Base-by-base conservation (phyloP, 2,329 filamentous ascomycete species). In the Stylonectria norvegica region DNA sequence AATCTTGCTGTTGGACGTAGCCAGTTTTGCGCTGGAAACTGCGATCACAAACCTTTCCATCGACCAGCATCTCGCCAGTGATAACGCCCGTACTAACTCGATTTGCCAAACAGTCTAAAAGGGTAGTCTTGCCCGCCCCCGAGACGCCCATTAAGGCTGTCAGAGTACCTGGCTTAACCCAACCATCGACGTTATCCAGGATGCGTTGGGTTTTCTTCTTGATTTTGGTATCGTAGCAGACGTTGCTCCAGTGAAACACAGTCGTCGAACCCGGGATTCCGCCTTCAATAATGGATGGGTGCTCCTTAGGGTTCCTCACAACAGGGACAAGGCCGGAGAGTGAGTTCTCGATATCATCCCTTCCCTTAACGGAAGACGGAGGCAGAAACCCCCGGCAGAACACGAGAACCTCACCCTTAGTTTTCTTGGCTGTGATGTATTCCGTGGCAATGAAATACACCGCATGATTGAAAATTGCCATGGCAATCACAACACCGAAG, bases 11-110 rank as follows among this genome's bases (percentile, higher is more conserved):
- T 57, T 93, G 86, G 17, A 89, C 88, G 52, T 93, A 93, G 30
- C 88, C 88, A 0, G 86, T 91, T 65, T 89, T 90, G 38, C 88
- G 81, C 60, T 93, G 88, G 73, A 94, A 94, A 0, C 85, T 87
- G 10, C 74, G 72, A 49, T 91, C 86, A 23, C 85, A 78, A 20
- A 76, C 78, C 29, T 72, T 75, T 7, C 74, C 76, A 38, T 78
- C 71, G 12, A 79, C 73, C 4, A 77, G 61, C 77, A 94, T 90
- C 46, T 90, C 83, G 38, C 89, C 89, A 2, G 76, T 79, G 23
- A 94, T 86, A 14, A 93, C 83, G 59, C 89, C 89, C 79, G 90
- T 89, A 1, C 85, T 89, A 5, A 85, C 84, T 57, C 89, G 83
- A 40, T 84, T 85, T 20, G 89, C 89, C 37, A 95, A 72, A 12